Conservation (phyloP, 805 yeast species). For the Yarrowia hollandica region DNA sequence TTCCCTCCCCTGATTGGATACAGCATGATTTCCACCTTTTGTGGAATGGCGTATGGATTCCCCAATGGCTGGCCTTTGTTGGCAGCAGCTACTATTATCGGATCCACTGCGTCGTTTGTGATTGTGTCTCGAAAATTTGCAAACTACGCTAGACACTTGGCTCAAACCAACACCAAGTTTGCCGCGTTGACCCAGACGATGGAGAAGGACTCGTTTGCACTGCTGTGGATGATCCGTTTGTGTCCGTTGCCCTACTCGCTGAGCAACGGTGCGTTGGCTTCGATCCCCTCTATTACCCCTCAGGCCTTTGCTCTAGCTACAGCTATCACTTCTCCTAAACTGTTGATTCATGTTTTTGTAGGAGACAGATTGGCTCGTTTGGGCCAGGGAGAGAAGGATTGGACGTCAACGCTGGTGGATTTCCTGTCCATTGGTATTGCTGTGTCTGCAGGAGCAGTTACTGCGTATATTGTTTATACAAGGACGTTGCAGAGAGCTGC, state of each 20-base stretch:
- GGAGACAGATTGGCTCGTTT: constrained; percentile 73
- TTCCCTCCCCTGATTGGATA: constrained; percentile 93
- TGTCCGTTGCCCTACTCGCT: constrained; percentile 94
- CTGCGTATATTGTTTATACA: constrained; percentile 67
- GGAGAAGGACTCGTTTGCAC: constrained; percentile 64
- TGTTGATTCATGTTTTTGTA: constrained; percentile 70
- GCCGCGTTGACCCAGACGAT: constrained; percentile 73
- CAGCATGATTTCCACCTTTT: constrained; percentile 60
- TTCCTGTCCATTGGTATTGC: constrained; percentile 61
- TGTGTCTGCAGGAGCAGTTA: constrained; percentile 51
- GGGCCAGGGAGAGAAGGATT: constrained; percentile 52
- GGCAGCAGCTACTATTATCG: constrained; percentile 65
- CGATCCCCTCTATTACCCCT: constrained; percentile 72
- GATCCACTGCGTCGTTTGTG: constrained; percentile 71
- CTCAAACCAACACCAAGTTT: constrained; percentile 62
- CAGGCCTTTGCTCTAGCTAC: constrained; percentile 69
- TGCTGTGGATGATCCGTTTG: constrained; percentile 71
- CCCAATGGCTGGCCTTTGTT: constrained; percentile 76
- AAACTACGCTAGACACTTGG: constrained; percentile 58
- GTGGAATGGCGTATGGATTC: constrained; percentile 84
- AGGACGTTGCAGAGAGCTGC: constrained; percentile 46
- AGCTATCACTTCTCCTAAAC: constrained; percentile 75
- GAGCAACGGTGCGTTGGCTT: constrained; percentile 88
- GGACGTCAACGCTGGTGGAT: constrained; percentile 59
- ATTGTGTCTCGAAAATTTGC: constrained; percentile 49